Evolutionary conservation across 2,329 filamentous ascomycete genomes (phyloP).

Genomic region (Neurospora crassa): DNA sequence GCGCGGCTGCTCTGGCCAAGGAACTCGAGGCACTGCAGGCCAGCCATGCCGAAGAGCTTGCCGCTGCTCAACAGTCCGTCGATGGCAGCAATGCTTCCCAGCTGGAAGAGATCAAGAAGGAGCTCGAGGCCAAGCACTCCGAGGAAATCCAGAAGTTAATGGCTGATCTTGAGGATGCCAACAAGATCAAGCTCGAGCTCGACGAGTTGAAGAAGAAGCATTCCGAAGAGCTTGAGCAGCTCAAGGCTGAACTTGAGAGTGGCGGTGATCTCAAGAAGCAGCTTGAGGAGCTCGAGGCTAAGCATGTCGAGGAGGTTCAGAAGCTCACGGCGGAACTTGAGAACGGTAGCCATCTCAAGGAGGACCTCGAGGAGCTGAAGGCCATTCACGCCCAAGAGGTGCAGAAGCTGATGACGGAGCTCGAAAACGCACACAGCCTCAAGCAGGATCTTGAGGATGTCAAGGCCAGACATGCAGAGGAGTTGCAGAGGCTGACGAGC

Average conservation of each 20-base stretch:
- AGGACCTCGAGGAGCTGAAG: conserved; percentile 12
- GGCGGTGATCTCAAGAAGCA: conserved; percentile 24
- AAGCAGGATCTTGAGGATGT: conserved; percentile 21
- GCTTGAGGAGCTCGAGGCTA: conserved; percentile 18
- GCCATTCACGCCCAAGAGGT: conserved; percentile 27
- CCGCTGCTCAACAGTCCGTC: conserved; percentile 18
- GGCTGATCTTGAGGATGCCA: conserved; percentile 23
- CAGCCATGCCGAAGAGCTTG: conserved; percentile 30
- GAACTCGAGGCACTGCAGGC: conserved; percentile 30
- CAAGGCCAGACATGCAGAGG: conserved; percentile 26
- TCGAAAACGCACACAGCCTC: conserved; percentile 21
- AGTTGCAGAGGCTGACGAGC: conserved; percentile 26
- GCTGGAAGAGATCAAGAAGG: conserved; percentile 19
- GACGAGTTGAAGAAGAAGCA: conserved; percentile 24
- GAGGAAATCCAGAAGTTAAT: conserved; percentile 21
- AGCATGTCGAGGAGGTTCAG: conserved; percentile 24
- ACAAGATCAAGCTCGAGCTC: conserved; percentile 20
- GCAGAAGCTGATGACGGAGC: conserved; percentile 25
- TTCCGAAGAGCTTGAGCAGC: conserved; percentile 31
- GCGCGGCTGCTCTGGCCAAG: conserved; percentile 24
- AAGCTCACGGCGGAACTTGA: conserved; percentile 23
- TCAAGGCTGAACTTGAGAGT: conserved; percentile 31
- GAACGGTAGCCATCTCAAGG: conserved; percentile 19
- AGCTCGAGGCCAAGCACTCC: conserved; percentile 22
- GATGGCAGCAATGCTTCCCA: conserved; percentile 17